These are phyloP conservation scores for Beauveria brongniartii DNA, from an alignment of 2,329 filamentous ascomycete genomes.

Conservation along the genomic window DNA sequence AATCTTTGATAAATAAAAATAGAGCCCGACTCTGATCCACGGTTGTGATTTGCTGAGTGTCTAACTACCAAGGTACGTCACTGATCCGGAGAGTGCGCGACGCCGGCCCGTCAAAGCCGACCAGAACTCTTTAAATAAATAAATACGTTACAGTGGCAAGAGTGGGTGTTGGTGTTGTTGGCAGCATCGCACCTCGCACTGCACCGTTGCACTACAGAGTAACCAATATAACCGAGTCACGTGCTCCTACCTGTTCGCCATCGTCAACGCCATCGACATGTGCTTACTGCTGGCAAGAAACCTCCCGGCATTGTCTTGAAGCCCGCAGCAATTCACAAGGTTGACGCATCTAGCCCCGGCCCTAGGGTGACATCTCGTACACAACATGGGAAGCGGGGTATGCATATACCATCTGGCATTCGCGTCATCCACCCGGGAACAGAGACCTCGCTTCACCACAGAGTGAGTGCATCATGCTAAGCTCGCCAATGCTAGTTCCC, in stretches of 20 bases:
- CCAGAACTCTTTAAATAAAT: neutral
- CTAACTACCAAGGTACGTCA: neutral
- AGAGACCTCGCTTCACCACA: too few species aligned
- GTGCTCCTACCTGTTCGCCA: neutral
- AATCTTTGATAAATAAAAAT: neutral
- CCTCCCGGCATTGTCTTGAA: neutral
- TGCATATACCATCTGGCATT: neutral
- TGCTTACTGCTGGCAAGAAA: neutral
- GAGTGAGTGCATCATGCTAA: too few species aligned
- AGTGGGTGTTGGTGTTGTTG: neutral
- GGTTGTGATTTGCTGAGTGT: neutral
- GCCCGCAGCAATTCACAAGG: neutral
- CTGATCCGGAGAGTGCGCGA: neutral
- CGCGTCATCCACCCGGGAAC: neutral
- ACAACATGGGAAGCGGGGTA: neutral
- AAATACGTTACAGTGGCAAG: too few species aligned
- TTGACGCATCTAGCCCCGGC: neutral
- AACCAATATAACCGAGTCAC: neutral
- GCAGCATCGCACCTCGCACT: neutral
- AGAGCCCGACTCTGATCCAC: neutral
- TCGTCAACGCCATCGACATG: neutral
- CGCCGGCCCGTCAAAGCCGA: conserved; percentile 5
- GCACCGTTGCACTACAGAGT: neutral
- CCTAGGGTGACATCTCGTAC: neutral
- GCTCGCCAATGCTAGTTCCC: neutral